A percentile compares a stretch with the other conserved stretches of the same genome.
Conservation (phyloP, 441 rosid genomes). For the Heliophila coronopifolia region DNA sequence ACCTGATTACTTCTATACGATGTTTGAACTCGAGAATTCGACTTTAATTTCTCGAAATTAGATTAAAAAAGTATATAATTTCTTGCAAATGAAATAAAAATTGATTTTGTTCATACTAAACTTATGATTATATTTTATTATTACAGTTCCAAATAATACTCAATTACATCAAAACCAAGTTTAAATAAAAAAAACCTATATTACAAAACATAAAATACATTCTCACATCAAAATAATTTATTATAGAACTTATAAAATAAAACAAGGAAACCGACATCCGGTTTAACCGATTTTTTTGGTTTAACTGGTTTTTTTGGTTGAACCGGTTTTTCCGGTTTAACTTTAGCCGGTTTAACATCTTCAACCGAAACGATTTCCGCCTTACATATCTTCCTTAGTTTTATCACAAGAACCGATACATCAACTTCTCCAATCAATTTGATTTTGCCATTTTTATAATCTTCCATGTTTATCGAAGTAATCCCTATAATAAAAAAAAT, state of each 20-base stretch:
- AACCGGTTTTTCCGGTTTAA: conserved; percentile 48
- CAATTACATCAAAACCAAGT: conserved; percentile 9
- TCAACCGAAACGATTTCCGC: conserved; percentile 49
- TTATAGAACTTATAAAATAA: too few relatives aligned
- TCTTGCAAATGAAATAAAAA: too few relatives aligned
- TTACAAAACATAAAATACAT: too few relatives aligned
- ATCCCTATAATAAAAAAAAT: conserved; percentile 37
- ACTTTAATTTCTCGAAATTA: too few relatives aligned
- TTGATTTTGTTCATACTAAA: too few relatives aligned
- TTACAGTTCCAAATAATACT: background rate
- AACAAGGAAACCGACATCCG: too few relatives aligned
- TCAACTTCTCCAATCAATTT: conserved; percentile 52
- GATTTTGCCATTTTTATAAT: conserved; percentile 52
- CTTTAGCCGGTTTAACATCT: conserved; percentile 52
- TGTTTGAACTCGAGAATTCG: too few relatives aligned
- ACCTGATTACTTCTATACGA: too few relatives aligned
- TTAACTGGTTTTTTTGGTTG: background rate
- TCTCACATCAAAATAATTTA: too few relatives aligned
- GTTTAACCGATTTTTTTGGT: conserved; percentile 30
- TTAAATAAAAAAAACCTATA: too few relatives aligned
- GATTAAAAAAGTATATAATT: too few relatives aligned
- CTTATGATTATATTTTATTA: too few relatives aligned
- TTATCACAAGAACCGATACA: conserved; percentile 35
- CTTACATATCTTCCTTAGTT: conserved; percentile 48
- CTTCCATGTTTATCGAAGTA: conserved; percentile 43